phyloP scores from a whole-genome alignment of 768 basidiomycete species.

The Leccinum rimulosum region DNA sequence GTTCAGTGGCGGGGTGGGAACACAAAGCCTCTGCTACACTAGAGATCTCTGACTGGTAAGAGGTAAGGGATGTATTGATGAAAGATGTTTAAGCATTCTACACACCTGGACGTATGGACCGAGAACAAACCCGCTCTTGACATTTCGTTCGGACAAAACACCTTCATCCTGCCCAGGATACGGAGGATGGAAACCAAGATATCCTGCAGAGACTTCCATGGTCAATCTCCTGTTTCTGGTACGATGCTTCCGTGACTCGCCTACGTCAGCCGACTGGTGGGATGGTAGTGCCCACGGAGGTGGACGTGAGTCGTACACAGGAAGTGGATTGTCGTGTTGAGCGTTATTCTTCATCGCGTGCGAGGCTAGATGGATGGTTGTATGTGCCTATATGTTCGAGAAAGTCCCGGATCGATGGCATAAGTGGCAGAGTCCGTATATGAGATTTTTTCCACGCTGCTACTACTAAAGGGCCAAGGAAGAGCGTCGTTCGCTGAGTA shows the following conservation, averaged over 20 bases:
- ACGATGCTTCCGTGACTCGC: constrained; percentile 34
- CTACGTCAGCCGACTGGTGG: constrained; percentile 68
- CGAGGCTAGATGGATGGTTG: neutral
- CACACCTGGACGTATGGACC: constrained; percentile 57
- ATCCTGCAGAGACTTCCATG: constrained; percentile 44
- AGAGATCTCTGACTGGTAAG: constrained; percentile 22
- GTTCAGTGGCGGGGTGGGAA: constrained; percentile 22
- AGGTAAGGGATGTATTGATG: neutral
- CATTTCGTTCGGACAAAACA: constrained; percentile 56
- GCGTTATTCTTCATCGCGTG: constrained; percentile 24
- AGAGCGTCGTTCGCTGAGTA: too few species aligned
- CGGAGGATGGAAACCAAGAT: constrained; percentile 75
- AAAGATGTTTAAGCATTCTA: neutral
- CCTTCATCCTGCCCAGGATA: constrained; percentile 75
- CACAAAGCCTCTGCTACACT: constrained; percentile 14
- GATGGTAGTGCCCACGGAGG: constrained; percentile 71
- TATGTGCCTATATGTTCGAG: neutral
- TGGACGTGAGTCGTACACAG: constrained; percentile 64
- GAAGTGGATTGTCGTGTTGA: constrained; percentile 34
- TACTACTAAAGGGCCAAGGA: too few species aligned
- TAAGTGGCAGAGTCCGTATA: neutral
- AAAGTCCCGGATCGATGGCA: neutral
- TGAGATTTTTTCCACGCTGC: neutral
- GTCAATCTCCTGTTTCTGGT: neutral
- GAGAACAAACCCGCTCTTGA: constrained; percentile 64